Conservation (phyloP, 164 flowering plant species). For the Sedum album region DNA sequence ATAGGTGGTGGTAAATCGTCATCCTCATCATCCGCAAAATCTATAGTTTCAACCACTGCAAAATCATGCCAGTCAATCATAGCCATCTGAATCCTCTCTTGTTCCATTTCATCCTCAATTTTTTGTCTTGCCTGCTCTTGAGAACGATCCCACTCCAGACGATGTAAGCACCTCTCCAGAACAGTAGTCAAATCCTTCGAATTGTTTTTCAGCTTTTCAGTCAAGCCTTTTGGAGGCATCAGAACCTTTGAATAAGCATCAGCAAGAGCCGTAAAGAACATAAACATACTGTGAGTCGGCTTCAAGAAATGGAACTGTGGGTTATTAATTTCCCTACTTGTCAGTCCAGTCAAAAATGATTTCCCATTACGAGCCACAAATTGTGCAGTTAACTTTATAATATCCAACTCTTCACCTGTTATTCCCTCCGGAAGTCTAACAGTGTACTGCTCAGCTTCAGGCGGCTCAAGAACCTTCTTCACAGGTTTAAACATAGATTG, state of each 20-base stretch:
- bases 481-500: slow-evolving; percentile 53
- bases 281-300: slow-evolving; percentile 98
- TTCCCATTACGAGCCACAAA: slow-evolving; percentile 99
- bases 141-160: slow-evolving; percentile 92
- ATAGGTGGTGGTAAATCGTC: slow-evolving; percentile 95
- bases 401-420: slow-evolving; percentile 93
- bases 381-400: slow-evolving; percentile 93
- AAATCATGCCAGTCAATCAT: slow-evolving; percentile 99
- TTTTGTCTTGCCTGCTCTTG: slow-evolving; percentile 98
- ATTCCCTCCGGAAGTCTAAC: slow-evolving; percentile 97
- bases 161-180: slow-evolving; percentile 81
- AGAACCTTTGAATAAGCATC: slow-evolving; percentile 93
- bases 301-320: slow-evolving; percentile 91
- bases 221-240: slow-evolving; percentile 89
- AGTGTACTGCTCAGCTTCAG: slow-evolving; percentile 90
- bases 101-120: slow-evolving; percentile 96
- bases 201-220: slow-evolving; percentile 71
- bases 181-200: slow-evolving; percentile 77
- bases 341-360: slow-evolving; percentile 76
- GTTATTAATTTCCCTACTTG: slow-evolving; percentile 80
- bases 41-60: slow-evolving; percentile 88
- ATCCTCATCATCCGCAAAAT: slow-evolving; percentile 97
- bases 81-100: slow-evolving; percentile 87
- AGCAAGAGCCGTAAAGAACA: slow-evolving; percentile 82
- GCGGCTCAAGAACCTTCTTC: slow-evolving; percentile 75